Evolutionary conservation across 129 eudicot species (phyloP), one percentile per base, ranked within the genome.

Genomic region (Mikania micrantha): DNA sequence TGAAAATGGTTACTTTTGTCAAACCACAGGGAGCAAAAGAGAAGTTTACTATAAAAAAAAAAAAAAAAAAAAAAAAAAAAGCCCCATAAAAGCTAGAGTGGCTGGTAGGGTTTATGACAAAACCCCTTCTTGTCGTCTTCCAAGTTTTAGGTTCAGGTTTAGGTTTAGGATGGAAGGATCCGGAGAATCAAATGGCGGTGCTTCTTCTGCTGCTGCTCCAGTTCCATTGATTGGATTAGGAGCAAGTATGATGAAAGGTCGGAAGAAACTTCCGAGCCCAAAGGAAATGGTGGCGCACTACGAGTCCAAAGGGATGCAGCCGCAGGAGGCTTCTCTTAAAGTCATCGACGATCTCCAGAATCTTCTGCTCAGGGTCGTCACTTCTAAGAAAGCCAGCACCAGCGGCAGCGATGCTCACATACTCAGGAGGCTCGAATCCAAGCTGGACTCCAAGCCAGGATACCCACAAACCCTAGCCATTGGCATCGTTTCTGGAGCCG

Each of bases 381-480:
- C 65, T 66, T 50, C 77, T 36, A 52, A 34, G 36, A 71, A 70
- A 7, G 60, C 24, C 28, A 29, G 15, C 35, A 64, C 41, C 27
- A 29, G 16, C 36, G 11, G 9, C 34, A 24, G 38, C 17, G 76
- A 79, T 16, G 60, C 13, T 17, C 66, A 41, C 8, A 4, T 64
- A 2, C 27, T 41, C 68, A 76, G 77, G 71, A 78, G 79, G 79
- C 78, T 90, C 15, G 95, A 88, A 19, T 76, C 74, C 80, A 88
- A 88, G 75, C 42, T 88, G 63, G 95, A 90, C 54, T 75, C 87
- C 0, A 90, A 90, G 68, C 95, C 97, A 21, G 86, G 95, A 4
- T 90, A 53, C 72, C 79, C 88, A 0, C 84, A 84, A 65, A 71
- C 79, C 38, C 62, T 86, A 66, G 61, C 73, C 19, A 74, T 74